These are phyloP conservation scores for Talaromyces sp. DNA, from an alignment of 2,329 filamentous ascomycete genomes.

Conservation along the genomic window DNA sequence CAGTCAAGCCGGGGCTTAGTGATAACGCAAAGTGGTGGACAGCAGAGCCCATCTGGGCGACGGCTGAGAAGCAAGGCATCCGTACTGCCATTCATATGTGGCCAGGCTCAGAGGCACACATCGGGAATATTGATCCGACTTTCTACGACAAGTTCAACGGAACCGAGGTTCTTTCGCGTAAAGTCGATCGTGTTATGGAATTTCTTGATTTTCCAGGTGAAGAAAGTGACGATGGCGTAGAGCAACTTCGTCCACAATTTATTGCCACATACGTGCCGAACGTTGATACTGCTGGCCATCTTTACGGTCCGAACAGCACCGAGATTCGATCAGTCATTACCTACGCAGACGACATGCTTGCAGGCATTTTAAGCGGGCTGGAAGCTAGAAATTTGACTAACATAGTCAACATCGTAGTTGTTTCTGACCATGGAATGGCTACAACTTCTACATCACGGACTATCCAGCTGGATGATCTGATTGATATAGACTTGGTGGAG, in stretches of 20 bases:
- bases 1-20: constrained; percentile 71
- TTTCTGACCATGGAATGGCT: constrained; percentile 98
- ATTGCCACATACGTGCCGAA: constrained; percentile 94
- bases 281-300: constrained; percentile 82
- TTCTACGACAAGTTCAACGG: constrained; percentile 83
- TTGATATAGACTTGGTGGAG: constrained; percentile 72
- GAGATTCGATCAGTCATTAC: constrained; percentile 77
- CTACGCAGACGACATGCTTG: constrained; percentile 79
- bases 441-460: constrained; percentile 78
- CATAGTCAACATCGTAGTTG: constrained; percentile 91
- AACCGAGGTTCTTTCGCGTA: constrained; percentile 67
- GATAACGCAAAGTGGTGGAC: constrained; percentile 91
- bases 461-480: constrained; percentile 83
- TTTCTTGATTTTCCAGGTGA: constrained; percentile 78
- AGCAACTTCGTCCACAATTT: constrained; percentile 71
- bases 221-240: constrained; percentile 53
- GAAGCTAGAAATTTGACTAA: constrained; percentile 77
- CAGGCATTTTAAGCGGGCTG: constrained; percentile 69
- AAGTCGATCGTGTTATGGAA: constrained; percentile 75
- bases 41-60: constrained; percentile 90
- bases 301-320: constrained; percentile 89
- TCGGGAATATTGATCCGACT: constrained; percentile 68
- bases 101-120: constrained; percentile 90
- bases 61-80: constrained; percentile 77
- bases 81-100: constrained; percentile 93